Base-by-base conservation (phyloP, 2,329 filamentous ascomycete genomes). In the Talaromyces atroroseus region DNA sequence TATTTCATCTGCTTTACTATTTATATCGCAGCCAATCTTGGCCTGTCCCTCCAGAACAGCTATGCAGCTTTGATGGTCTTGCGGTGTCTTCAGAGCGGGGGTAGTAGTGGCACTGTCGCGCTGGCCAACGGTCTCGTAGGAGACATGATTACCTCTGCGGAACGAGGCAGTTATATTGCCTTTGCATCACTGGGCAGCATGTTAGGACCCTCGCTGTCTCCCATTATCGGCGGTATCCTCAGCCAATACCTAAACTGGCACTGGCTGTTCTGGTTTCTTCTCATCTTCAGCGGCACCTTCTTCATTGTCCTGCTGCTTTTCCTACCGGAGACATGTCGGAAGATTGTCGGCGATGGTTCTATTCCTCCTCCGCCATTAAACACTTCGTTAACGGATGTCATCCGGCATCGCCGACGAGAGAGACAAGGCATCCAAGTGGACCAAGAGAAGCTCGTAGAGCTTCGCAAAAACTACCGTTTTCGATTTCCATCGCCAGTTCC, bases 1-100 rank as follows among this genome's bases (percentile, higher is more conserved):
- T 81, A 80, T 63, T 64, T 80, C 14, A 63, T 78, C 26, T 76
- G 78, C 21, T 82, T 86, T 56, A 59, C 70, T 46, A 79, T 71
- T 42, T 74, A 70, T 36, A 56, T 73, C 18, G 63, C 64, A 5
- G 70, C 72, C 4, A 74, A 73, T 57, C 65, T 74, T 14, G 73
- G 72, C 0, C 62, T 75, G 2, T 69, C 72, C 1, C 46, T 75
- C 7, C 70, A 73, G 54, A 60, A 63, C 34, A 66, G 58, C 49
- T 74, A 67, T 40, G 52, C 65, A 0, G 66, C 70, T 1, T 56
- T 74, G 3, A 61, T 74, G 48, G 62, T 71, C 0, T 59, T 74
- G 6, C 65, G 72, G 5, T 70, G 66, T 50, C 20, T 74, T 2
- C 71, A 74, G 57, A 66, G 64, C 7, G 62, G 65, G 2, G 71